Evolutionary conservation across 2,329 filamentous ascomycete genomes (phyloP).

Genomic region (Botrytis elliptica): DNA sequence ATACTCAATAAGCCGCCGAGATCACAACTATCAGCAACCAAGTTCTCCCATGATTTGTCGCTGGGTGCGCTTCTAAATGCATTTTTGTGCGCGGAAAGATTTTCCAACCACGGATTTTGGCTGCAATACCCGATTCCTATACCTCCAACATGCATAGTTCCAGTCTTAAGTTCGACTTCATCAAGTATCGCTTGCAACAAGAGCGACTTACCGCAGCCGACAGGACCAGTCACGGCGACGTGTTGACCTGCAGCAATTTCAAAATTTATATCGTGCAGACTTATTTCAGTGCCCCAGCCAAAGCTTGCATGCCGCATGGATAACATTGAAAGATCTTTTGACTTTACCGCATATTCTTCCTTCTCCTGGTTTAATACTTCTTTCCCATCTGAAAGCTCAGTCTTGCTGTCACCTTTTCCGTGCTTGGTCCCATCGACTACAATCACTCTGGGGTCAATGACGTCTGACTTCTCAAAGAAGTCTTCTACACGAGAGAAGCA

Average conservation of each 20-base stretch:
- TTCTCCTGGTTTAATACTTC: neutral
- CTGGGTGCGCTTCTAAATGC: neutral
- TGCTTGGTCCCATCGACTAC: neutral
- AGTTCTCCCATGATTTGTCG: neutral
- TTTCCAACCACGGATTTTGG: constrained; percentile 47
- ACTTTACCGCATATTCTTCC: neutral
- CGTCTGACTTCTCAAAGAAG: neutral
- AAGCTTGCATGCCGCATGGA: neutral
- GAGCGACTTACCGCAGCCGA: constrained; percentile 40
- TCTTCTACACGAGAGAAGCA: neutral
- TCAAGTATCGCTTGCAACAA: constrained; percentile 40
- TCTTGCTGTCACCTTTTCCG: neutral
- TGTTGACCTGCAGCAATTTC: neutral
- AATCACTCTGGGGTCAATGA: neutral
- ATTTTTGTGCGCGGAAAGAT: constrained; percentile 39
- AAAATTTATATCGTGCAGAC: neutral
- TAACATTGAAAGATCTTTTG: neutral
- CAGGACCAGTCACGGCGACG: neutral
- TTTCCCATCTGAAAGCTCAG: neutral
- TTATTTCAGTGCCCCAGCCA: neutral
- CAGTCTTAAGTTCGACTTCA: constrained; percentile 32
- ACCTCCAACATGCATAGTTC: constrained; percentile 26
- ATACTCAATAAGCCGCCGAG: constrained; percentile 29
- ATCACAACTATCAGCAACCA: neutral
- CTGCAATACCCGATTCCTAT: constrained; percentile 43